phyloP scores from a whole-genome alignment of 495 filamentous ascomycete genomes.

The Tuber brumale region DNA sequence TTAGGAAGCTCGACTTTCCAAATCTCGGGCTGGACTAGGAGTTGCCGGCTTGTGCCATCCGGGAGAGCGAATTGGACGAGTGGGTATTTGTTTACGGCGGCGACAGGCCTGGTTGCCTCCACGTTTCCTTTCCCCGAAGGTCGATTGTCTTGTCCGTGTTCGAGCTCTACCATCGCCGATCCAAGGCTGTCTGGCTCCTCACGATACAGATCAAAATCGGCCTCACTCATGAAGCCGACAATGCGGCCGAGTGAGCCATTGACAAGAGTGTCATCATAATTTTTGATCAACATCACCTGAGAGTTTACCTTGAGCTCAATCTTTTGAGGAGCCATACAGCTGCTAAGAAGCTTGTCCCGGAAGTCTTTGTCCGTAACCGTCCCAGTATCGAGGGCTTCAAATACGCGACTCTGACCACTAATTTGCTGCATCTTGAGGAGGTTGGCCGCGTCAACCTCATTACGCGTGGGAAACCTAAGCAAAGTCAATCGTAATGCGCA shows the following conservation, averaged over 20 bases:
- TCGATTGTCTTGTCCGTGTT: conserved; percentile 45
- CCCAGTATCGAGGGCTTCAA: conserved; percentile 69
- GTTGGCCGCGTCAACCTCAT: conserved; percentile 86
- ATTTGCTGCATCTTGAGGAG: conserved; percentile 62
- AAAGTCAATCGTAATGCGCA: conserved; percentile 44
- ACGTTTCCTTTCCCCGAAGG: background rate
- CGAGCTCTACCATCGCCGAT: conserved; percentile 39
- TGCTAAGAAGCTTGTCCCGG: conserved; percentile 71
- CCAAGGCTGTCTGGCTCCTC: conserved; percentile 54
- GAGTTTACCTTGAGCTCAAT: conserved; percentile 82
- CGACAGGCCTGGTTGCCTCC: conserved; percentile 38
- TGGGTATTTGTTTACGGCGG: conserved; percentile 57
- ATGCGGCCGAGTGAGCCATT: conserved; percentile 90
- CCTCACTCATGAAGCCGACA: conserved; percentile 76
- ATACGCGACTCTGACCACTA: conserved; percentile 60
- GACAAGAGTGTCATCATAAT: conserved; percentile 86
- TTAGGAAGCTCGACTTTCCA: conserved; percentile 98
- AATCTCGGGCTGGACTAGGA: conserved; percentile 75
- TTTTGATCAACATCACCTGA: conserved; percentile 99
- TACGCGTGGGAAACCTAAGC: conserved; percentile 68
- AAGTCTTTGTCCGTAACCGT: conserved; percentile 56
- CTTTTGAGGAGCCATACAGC: conserved; percentile 80
- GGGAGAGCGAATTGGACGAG: conserved; percentile 71
- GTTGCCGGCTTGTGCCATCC: conserved; percentile 67
- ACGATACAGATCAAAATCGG: conserved; percentile 61